phyloP scores from a whole-genome alignment of 2,329 filamentous ascomycete genomes.

The Aspergillus sp. region DNA sequence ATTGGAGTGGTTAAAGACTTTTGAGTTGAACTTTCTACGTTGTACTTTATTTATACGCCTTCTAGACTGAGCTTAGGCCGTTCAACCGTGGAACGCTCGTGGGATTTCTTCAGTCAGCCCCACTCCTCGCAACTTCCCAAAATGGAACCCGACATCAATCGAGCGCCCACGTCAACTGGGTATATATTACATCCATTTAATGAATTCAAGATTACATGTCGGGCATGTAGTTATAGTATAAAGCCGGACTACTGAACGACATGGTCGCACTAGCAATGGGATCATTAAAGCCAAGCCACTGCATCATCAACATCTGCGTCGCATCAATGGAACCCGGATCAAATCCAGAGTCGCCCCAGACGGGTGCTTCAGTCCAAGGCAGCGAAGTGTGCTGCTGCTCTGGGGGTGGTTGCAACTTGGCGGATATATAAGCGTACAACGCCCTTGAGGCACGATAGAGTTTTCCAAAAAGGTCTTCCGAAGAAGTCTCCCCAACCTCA shows the following conservation, averaged over 20 bases:
- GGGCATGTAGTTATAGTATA: background rate
- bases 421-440: background rate
- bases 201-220: background rate
- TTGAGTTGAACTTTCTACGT: background rate
- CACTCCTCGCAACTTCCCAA: slow-evolving; percentile 29
- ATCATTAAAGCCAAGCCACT: background rate
- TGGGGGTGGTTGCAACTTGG: background rate
- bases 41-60: background rate
- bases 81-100: background rate
- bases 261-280: background rate
- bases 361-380: background rate
- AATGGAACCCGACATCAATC: slow-evolving; percentile 7
- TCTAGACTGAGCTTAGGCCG: background rate
- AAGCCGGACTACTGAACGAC: background rate
- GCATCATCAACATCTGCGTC: background rate
- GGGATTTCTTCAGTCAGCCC: slow-evolving; percentile 7
- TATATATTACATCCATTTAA: background rate
- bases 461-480: background rate
- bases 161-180: too few relatives aligned
- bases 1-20: background rate
- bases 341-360: background rate
- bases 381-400: background rate
- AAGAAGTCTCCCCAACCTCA: background rate
- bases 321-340: background rate
- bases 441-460: background rate